phyloP scores from a whole-genome alignment of 495 filamentous ascomycete genomes.

The Aspergillus bridgeri region DNA sequence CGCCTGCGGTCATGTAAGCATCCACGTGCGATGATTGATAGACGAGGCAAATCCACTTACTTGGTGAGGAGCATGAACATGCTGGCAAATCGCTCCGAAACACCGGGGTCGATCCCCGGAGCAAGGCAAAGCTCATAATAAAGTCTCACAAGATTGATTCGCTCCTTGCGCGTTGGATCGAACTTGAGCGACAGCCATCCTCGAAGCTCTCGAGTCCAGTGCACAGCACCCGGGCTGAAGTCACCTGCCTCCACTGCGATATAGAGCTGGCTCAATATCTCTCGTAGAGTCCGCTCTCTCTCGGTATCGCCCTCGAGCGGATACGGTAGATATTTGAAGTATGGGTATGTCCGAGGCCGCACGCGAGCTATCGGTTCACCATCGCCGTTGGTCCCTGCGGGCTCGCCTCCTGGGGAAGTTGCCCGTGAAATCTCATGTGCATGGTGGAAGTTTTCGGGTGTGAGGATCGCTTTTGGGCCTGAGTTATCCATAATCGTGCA shows the following conservation, averaged over 20 bases:
- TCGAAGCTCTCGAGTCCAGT: slow-evolving; percentile 95
- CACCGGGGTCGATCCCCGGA: slow-evolving; percentile 76
- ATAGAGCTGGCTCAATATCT: slow-evolving; percentile 90
- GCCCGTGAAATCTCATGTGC: slow-evolving; percentile 56
- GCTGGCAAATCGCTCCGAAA: slow-evolving; percentile 87
- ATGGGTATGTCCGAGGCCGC: slow-evolving; percentile 88
- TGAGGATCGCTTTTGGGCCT: slow-evolving; percentile 37
- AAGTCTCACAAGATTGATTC: slow-evolving; percentile 78
- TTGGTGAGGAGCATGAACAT: slow-evolving; percentile 95
- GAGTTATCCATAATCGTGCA: slow-evolving; percentile 40
- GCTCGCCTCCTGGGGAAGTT: slow-evolving; percentile 64
- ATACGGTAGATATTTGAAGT: slow-evolving; percentile 86
- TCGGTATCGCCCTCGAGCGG: slow-evolving; percentile 71
- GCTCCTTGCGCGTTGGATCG: slow-evolving; percentile 78
- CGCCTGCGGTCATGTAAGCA: slow-evolving; percentile 59
- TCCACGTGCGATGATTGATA: slow-evolving; percentile 3
- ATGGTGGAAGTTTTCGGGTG: slow-evolving; percentile 47
- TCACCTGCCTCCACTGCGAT: slow-evolving; percentile 88
- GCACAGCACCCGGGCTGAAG: slow-evolving; percentile 86
- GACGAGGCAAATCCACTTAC: slow-evolving; percentile 45
- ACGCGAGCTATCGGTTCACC: slow-evolving; percentile 60
- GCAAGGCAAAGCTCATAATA: slow-evolving; percentile 94
- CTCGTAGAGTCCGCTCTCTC: slow-evolving; percentile 68
- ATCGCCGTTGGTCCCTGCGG: slow-evolving; percentile 50
- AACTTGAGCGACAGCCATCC: slow-evolving; percentile 97